Base-by-base conservation (phyloP, 495 filamentous ascomycete genomes). In the Neurospora sp. region DNA sequence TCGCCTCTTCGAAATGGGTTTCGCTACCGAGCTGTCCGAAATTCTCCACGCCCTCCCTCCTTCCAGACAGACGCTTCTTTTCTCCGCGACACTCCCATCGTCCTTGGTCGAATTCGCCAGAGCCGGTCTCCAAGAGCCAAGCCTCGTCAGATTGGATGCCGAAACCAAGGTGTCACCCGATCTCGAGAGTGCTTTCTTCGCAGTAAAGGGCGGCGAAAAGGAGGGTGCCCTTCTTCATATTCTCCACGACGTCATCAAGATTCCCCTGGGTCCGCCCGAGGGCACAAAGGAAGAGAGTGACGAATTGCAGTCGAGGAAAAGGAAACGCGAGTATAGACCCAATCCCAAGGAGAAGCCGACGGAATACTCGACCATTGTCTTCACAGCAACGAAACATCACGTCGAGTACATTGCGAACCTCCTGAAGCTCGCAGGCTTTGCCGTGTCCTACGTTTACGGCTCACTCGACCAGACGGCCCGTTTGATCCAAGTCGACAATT, bases 1-100 rank as follows among this genome's bases (percentile, higher is more conserved):
- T 85, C 87, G 96, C 68, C 85, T 99, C 3, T 99, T 98, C 82
- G 96, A 99, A 82, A 97, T 98, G 93, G 96, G 96, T 73, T 99
- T 99, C 80, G 93, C 93, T 20, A 89, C 91, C 8, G 96, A 99
- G 79, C 85, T 99, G 68, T 91, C 91, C 3, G 96, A 99, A 81
- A 98, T 99, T 86, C 82, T 98, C 61, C 90, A 97, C 79, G 91
- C 93, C 2, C 85, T 99, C 42, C 96, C 96, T 8, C 80, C 89
- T 8, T 90, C 89, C 44, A 87, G 96, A 35, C 96, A 99, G 77
- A 99, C 94, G 1, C 86, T 98, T 20, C 85, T 99, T 18, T 98
- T 97, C 79, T 98, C 96, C 3, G 96, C 96, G 1, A 99, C 96
- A 0, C 85, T 99, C 39, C 96, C 96, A 12, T 93, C 93, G 71